A percentile compares a stretch with the other conserved stretches of the same genome.
Conservation (phyloP, 176 grass and related monocot genomes). For the Oryza rufipogon region DNA sequence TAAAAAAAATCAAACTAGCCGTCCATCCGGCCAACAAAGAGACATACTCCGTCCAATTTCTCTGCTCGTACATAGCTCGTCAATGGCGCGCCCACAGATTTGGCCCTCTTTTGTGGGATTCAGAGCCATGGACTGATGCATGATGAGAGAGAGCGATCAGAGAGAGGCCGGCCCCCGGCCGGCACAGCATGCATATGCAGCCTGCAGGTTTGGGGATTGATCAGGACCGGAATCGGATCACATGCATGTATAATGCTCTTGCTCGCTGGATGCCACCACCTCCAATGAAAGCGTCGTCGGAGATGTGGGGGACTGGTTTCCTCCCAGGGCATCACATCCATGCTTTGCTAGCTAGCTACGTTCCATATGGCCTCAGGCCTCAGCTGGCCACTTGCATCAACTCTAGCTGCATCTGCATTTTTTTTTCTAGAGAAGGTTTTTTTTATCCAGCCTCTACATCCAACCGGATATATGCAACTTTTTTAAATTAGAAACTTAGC, state of each 20-base stretch:
- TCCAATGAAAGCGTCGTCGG: conserved; percentile 46
- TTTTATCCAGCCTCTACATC: too few relatives aligned
- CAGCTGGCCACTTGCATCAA: neutral
- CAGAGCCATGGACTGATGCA: neutral
- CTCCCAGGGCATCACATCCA: conserved; percentile 54
- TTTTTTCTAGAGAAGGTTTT: too few relatives aligned
- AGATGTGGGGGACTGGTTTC: conserved; percentile 68
- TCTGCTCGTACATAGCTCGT: neutral
- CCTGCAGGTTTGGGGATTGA: neutral
- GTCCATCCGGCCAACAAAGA: neutral
- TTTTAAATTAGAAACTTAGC: too few relatives aligned
- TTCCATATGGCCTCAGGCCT: conserved; percentile 35
- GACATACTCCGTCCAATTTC: neutral
- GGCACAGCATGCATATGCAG: neutral
- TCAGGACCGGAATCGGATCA: neutral
- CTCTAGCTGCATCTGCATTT: too few relatives aligned
- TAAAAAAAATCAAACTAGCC: neutral
- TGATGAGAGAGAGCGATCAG: neutral
- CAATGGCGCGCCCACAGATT: neutral
- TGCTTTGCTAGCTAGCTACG: neutral
- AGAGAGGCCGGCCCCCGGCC: neutral
- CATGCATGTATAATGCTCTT: conserved; percentile 3
- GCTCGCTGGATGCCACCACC: conserved; percentile 6
- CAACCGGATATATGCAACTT: too few relatives aligned
- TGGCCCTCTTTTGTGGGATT: neutral